Base-by-base conservation (phyloP, 345 rosid genomes). In the Cardamine resedifolia region DNA sequence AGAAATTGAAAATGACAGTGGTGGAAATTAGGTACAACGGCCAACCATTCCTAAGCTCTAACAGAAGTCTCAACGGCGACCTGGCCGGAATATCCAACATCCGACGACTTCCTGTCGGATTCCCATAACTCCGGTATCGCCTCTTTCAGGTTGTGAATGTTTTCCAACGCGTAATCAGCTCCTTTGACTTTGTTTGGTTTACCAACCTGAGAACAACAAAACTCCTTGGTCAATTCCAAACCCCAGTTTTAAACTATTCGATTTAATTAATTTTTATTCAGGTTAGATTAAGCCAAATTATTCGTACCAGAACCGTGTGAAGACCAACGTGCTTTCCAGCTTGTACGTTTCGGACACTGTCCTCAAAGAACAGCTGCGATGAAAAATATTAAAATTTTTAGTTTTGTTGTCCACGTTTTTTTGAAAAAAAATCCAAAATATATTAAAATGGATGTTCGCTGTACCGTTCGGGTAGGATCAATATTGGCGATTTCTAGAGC, bases 261-360 rank as follows among this genome's bases (percentile, higher is more conserved):
- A 33, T 56, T 48, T 43, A 10, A 10, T 71, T 39, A 59, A 6
- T 10, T 34, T 56, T 9, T 18, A 51, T 72, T 28, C 7, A 30
- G 64, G 58, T 72, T 66, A n/a, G 7, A 51, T 27, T 23, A 19
- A 76, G 58, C 48, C n/a, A 41, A 57, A 34, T 4, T 39, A 28
- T 45, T 34, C 47, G 79, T 73, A 90, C 96, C 90, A 86, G 84
- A 63, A 91, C 96, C 0, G 97, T 91, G 79, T 87, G 48, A 36
- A 89, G 97, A 4, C 93, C 96, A 12, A 89, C 84, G 39, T 88
- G 86, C 66, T 91, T 91, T 28, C 96, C 97, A 47, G 97, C 86
- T 74, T 85, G 91, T 51, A 85, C 84, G 83, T 91, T 91, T 10
- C 97, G 88, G 67, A 89, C 87, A 55, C 97, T 91, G 50, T 91